Evolutionary conservation across 208 protist genomes (phyloP), one percentile per base, ranked within the genome.

Genomic region (Herpetomonas samuelpessoai): DNA sequence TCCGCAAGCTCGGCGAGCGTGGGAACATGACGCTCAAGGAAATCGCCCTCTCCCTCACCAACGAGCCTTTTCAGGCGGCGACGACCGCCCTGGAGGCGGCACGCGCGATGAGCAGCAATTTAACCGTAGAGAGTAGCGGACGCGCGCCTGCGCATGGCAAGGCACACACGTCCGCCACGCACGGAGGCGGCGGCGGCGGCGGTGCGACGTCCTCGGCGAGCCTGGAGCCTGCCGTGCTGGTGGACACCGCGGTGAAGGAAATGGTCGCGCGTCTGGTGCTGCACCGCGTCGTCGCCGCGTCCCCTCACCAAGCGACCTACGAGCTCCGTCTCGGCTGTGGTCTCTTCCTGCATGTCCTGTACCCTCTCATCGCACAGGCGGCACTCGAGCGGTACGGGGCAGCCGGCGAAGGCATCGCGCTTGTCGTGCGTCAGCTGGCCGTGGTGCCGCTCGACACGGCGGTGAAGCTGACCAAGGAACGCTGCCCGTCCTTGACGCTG

Each of bases 221-320:
- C 9, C 35, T 41, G 35, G 35, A 41, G 35, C 35, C 35, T 6
- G 14, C 35, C 35, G 31, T 47, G 24, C 41, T 78, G 1, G 59
- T 62, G 3, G 86, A 93, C 57, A 77, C 71, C 16, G 78, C 87
- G 4, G 67, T 93, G 44, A 88, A 84, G 60, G 81, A 93, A 59
- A 41, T 87, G 29, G 60, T 93, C 54, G 65, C 80, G 59, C 83
- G 79, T 3, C 81, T 93, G 3, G 63, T 91, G 27, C 66, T 89
- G 39, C 87, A 93, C 60, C 87, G 87, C 49, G 67, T 90, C 31
- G 68, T 88, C 27, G 57, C 57, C 26, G 56, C 54, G 3, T 28
- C 48, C 19, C 27, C 65, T 3, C 29, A 45, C 18, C 50, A n/a
- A 35, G 66, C 71, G 57, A 69, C 70, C 1, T 92, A 92, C 55